These are phyloP conservation scores for Botrytis sinoallii DNA, from an alignment of 2,329 filamentous ascomycete genomes.

Conservation along the genomic window DNA sequence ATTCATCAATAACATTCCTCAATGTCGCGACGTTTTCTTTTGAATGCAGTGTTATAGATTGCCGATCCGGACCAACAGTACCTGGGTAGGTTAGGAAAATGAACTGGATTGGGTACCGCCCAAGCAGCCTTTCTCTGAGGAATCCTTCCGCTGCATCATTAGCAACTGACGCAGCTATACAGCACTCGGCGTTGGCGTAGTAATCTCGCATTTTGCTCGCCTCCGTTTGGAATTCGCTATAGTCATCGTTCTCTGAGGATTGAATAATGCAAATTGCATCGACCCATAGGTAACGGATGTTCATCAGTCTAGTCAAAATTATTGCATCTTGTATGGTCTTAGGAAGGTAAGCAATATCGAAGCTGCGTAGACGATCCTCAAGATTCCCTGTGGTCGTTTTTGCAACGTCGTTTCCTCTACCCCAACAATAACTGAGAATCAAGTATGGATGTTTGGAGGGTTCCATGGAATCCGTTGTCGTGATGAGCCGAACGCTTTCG, in stretches of 20 bases:
- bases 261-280: background rate
- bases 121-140: background rate
- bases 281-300: background rate
- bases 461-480: background rate
- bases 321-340: background rate
- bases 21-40: background rate
- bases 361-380: background rate
- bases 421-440: background rate
- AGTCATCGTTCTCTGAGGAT: background rate
- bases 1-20: background rate
- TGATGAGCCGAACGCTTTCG: background rate
- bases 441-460: background rate
- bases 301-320: background rate
- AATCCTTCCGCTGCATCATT: background rate
- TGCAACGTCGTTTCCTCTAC: background rate
- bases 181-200: background rate
- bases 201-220: background rate
- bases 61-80: background rate
- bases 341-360: background rate
- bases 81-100: background rate
- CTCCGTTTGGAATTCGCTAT: background rate
- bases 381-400: background rate
- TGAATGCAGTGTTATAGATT: background rate
- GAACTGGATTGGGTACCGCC: background rate
- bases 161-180: background rate